These are phyloP conservation scores for Kluyveromyces wickerhamii DNA, from an alignment of 805 yeast species.

Conservation along the genomic window DNA sequence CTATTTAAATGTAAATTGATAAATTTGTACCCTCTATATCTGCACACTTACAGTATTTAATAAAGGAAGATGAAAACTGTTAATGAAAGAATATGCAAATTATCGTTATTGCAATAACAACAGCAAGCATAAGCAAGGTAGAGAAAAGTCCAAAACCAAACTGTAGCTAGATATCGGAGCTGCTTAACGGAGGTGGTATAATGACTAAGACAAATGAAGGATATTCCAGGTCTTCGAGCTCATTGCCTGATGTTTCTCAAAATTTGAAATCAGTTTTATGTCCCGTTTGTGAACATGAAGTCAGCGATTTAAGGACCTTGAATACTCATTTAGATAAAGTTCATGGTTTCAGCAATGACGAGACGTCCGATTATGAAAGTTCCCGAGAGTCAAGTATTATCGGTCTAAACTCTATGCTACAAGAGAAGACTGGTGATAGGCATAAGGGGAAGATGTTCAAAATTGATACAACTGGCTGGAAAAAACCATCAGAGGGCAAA, in stretches of 20 bases:
- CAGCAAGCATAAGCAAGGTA: too few species aligned
- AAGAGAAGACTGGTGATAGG: conserved; percentile 27
- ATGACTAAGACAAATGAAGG: too few species aligned
- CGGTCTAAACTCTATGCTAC: conserved; percentile 19
- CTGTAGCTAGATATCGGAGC: too few species aligned
- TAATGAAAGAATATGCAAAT: too few species aligned
- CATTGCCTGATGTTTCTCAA: background rate
- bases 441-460: conserved; percentile 20
- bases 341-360: conserved; percentile 37
- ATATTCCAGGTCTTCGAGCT: too few species aligned
- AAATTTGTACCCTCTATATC: too few species aligned
- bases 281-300: conserved; percentile 61
- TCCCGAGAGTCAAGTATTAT: background rate
- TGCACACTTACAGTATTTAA: too few species aligned
- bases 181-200: too few species aligned
- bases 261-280: conserved; percentile 31
- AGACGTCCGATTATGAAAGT: conserved; percentile 1
- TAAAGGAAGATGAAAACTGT: too few species aligned
- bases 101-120: too few species aligned
- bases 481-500: conserved; percentile 10
- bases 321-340: conserved; percentile 66
- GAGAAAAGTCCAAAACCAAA: too few species aligned
- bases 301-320: conserved; percentile 47
- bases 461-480: conserved; percentile 44
- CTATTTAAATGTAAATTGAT: too few species aligned